These are phyloP conservation scores for Sphagnum contortum DNA, from an alignment of 225 moss, liverwort and hornwort genomes.

Conservation along the genomic window DNA sequence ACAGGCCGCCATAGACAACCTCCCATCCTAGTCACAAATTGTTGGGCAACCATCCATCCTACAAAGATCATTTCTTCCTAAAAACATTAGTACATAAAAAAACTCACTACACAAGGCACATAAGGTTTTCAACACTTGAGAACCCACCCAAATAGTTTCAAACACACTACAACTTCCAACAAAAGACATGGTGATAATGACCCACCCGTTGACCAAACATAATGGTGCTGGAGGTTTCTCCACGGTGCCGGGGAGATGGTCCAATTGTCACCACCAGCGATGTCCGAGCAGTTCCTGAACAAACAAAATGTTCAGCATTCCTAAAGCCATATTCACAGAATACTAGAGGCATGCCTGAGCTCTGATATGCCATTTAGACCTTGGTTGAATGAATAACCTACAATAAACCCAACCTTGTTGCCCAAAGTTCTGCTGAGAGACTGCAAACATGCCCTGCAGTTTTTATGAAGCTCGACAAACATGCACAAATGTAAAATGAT, in stretches of 20 bases:
- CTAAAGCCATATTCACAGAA: not conserved
- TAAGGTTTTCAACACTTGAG: not conserved
- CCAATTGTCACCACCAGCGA: conserved; percentile 94
- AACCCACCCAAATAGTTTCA: not conserved
- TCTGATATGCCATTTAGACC: not conserved
- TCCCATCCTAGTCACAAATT: not conserved
- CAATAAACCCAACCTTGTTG: not conserved
- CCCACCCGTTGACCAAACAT: conserved; percentile 95
- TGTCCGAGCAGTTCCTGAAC: conserved; percentile 81
- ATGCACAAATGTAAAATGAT: too few relatives aligned
- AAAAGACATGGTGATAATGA: not conserved
- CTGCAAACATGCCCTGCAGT: not conserved
- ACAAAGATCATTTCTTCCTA: too few relatives aligned
- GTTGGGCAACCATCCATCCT: too few relatives aligned
- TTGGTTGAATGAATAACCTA: not conserved
- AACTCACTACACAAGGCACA: not conserved
- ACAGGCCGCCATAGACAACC: not conserved
- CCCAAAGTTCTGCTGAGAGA: not conserved
- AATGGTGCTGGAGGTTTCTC: conserved; percentile 92
- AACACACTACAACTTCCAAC: not conserved
- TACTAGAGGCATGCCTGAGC: not conserved
- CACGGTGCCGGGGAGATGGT: conserved; percentile 90
- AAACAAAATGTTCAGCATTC: not conserved
- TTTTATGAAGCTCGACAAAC: not conserved
- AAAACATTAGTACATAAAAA: too few relatives aligned